Base-by-base conservation (phyloP, 2,329 filamentous ascomycete species). In the Endoconidiophora laricicola region DNA sequence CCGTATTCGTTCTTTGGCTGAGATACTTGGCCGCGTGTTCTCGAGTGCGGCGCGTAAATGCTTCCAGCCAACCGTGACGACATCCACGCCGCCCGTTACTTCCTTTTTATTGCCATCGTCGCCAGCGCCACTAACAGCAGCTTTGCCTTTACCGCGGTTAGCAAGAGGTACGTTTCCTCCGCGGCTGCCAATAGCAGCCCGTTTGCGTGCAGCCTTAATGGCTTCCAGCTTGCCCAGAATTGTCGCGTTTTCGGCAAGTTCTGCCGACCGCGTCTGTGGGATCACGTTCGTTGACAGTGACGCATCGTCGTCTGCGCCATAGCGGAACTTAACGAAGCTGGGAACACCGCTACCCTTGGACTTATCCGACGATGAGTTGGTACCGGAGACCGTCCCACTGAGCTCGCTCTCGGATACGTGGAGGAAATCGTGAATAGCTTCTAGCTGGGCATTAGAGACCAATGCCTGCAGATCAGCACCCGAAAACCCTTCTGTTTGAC, bases 401-500 rank as follows among this genome's bases (percentile, higher is more conserved):
- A 58, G 16, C 58, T 59, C 23, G 57, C 57, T 58, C 41, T 78
- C 69, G 58, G 56, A 4, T 55, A 81, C 77, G 49, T 78, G 81
- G 0, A 98, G 74, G 2, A 93, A 79, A 57, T 95, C 88, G 61
- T 98, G 91, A 56, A 98, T 95, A 24, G 91, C 91, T 66, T 96
- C 90, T 4, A 98, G 74, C 62, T 98, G 91, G 0, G 91, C 88
- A 57, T 98, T 98, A 59, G 94, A 95, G 41, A 96, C 80, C 5
- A 98, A 74, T 0, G 90, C 91, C 63, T 98, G 91, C 3, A 98
- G 70, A 66, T 98, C 91, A 1, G 91, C 91, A 10, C 91, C 91
- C 0, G 86, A 91, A 63, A 93, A 95, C 7, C 91, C 91, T 53
- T 91, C 83, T 0, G 90, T 96, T 14, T 78, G 71, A 14, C 69